Evolutionary conservation across 192 early-diverging fungal species (phyloP).

Genomic region (Entomortierella chlamydospora): DNA sequence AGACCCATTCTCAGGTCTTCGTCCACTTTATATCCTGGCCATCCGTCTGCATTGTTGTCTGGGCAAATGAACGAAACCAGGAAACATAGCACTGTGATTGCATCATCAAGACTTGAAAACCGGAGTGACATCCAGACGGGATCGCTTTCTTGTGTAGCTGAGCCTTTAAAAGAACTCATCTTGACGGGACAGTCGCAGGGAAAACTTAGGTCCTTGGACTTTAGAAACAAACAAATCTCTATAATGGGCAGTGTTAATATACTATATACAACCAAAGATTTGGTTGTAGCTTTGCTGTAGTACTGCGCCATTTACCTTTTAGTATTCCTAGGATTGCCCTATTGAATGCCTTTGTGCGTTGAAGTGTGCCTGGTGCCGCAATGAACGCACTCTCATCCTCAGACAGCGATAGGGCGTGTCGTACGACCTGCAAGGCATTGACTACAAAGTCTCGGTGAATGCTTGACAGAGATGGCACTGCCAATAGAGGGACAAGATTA

Average conservation of each 20-base stretch:
- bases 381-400: slow-evolving; percentile 6
- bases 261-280: not conserved
- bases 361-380: not conserved
- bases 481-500: slow-evolving; percentile 19
- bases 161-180: slow-evolving; percentile 28
- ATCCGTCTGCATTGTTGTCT: not conserved
- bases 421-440: not conserved
- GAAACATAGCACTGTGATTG: slow-evolving; percentile 13
- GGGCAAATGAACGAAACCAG: slow-evolving; percentile 21
- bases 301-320: slow-evolving; percentile 9
- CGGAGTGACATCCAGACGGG: slow-evolving; percentile 26
- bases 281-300: not conserved
- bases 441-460: slow-evolving; percentile 22
- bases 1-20: slow-evolving; percentile 15
- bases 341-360: slow-evolving; percentile 16
- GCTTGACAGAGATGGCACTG: slow-evolving; percentile 7
- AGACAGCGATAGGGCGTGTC: slow-evolving; percentile 12
- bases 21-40: slow-evolving; percentile 17
- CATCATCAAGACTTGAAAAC: slow-evolving; percentile 24
- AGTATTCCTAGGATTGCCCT: slow-evolving; percentile 16
- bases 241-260: not conserved
- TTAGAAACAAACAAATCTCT: slow-evolving; percentile 8
- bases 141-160: slow-evolving; percentile 10
- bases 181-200: slow-evolving; percentile 19
- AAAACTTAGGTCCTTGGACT: slow-evolving; percentile 4